Base-by-base conservation (phyloP, 1,284 basidiomycete genomes). In the Leccinum fuscescens region DNA sequence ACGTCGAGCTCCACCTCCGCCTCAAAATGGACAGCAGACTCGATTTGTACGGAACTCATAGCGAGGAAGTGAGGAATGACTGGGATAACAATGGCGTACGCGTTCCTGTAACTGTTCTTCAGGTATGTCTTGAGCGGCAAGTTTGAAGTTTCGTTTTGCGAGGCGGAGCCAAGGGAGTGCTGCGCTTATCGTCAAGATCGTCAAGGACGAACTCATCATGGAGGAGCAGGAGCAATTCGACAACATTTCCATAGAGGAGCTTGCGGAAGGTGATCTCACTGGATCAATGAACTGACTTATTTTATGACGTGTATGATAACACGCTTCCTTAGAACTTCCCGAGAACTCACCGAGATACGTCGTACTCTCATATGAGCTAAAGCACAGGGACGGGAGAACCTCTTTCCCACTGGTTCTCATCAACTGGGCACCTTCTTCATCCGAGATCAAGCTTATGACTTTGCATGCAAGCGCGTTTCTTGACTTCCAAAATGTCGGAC, bases 61-160 rank as follows among this genome's bases (percentile, higher is more conserved):
- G 96, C 94, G 22, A 84, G 90, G 61, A 99, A 99, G 80, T 86
- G 93, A 54, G 97, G 97, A 51, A 99, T 99, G 96, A 92, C 93
- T 99, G 94, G 92, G 92, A 96, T 72, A 85, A 92, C 70, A 88
- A 93, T 62, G 97, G 96, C 37, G 86, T 86, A 48, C 81, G 92
- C 59, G 82, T 91, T 66, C 96, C 96, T 1, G 94, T 97, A 14
- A 99, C 97, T 0, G 89, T 99, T 39, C 84, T 99, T 37, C 94
- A 98, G 82, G 95, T 95, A 65, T 71, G 85, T 71, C 54, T 50
- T n/a, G n/a, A 31, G 27, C 27, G 27, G 87, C 69, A 92, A 93
- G 72, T 95, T 96, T n/a, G n/a, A 92, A 93, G 72, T 95, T 96
- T 77, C 82, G 93, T 48, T 94, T 95, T 71, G 82, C 85, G 2